A percentile compares a stretch with the other conserved stretches of the same genome.
Evolutionary conservation across 202 grass and related monocot species (phyloP).

Genomic region (Panicum hallii): DNA sequence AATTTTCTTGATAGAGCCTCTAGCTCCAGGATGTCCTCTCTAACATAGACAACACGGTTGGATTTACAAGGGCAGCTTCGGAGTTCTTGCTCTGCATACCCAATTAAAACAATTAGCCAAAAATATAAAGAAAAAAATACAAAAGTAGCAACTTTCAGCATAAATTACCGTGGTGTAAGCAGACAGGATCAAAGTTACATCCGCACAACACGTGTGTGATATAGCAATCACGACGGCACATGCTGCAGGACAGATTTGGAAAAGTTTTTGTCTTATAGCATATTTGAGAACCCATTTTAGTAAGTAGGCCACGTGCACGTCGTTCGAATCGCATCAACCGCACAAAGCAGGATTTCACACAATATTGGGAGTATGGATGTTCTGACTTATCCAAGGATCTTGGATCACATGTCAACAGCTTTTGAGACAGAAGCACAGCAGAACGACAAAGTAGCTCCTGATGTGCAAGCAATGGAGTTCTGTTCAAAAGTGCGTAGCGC

Average conservation of each 20-base stretch:
- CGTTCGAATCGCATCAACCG: slow-evolving; percentile 70
- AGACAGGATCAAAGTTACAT: slow-evolving; percentile 81
- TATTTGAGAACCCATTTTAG: slow-evolving; percentile 69
- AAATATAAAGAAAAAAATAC: slow-evolving; percentile 13
- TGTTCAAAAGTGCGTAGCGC: slow-evolving; percentile 79
- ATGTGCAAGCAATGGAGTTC: slow-evolving; percentile 83
- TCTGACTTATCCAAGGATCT: slow-evolving; percentile 47
- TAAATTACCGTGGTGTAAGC: slow-evolving; percentile 87
- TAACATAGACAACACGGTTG: slow-evolving; percentile 61
- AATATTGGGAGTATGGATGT: slow-evolving; percentile 59
- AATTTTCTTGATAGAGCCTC: slow-evolving; percentile 76
- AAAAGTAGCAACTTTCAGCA: slow-evolving; percentile 33
- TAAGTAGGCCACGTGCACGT: slow-evolving; percentile 52
- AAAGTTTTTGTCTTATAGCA: slow-evolving; percentile 52
- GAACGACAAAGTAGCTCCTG: slow-evolving; percentile 87
- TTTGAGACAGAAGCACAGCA: slow-evolving; percentile 67
- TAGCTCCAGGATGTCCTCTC: slow-evolving; percentile 72
- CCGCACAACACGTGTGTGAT: slow-evolving; percentile 72
- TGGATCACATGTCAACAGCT: slow-evolving; percentile 38
- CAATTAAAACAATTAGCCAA: slow-evolving; percentile 40
- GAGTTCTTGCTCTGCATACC: slow-evolving; percentile 74
- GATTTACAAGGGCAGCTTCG: slow-evolving; percentile 72
- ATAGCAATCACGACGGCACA: slow-evolving; percentile 90
- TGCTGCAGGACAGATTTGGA: slow-evolving; percentile 63
- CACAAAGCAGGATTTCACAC: slow-evolving; percentile 80